Evolutionary conservation across 441 rosid species (phyloP).

Genomic region (Macaranga tanarius): DNA sequence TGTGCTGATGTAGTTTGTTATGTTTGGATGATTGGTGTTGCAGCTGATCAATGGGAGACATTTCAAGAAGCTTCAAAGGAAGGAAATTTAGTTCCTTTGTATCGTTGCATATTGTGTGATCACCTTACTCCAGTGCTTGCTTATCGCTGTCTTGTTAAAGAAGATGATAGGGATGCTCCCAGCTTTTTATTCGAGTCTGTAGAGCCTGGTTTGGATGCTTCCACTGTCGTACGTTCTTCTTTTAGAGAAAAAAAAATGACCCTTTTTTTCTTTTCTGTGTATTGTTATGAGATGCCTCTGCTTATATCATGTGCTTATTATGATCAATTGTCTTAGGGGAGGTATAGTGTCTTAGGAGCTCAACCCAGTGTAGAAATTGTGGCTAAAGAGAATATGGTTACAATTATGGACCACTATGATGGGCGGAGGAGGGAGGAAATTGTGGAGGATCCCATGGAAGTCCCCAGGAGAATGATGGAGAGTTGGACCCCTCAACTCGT

Average conservation of each 20-base stretch:
- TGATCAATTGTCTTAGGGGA: constrained; percentile 47
- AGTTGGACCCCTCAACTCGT: constrained; percentile 76
- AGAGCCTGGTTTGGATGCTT: constrained; percentile 68
- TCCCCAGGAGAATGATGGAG: constrained; percentile 80
- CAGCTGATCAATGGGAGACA: constrained; percentile 51
- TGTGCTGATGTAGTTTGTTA: not conserved
- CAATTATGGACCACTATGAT: constrained; percentile 72
- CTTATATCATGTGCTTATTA: not conserved
- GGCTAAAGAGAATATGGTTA: constrained; percentile 79
- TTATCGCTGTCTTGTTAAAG: constrained; percentile 83
- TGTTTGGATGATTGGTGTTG: constrained; percentile 7
- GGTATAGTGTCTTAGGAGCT: constrained; percentile 90
- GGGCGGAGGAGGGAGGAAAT: constrained; percentile 62
- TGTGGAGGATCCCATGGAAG: constrained; percentile 84
- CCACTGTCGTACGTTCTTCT: constrained; percentile 50
- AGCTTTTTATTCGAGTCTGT: constrained; percentile 93
- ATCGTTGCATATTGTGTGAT: constrained; percentile 73
- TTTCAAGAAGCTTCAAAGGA: constrained; percentile 66
- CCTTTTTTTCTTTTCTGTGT: not conserved
- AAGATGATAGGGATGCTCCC: constrained; percentile 96
- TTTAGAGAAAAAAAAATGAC: not conserved
- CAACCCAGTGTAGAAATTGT: constrained; percentile 87
- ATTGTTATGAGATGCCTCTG: not conserved
- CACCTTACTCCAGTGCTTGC: constrained; percentile 91
- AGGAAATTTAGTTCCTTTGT: constrained; percentile 77